Base-by-base conservation (phyloP, 2,329 filamentous ascomycete species). In the Aspergillus luchuensis region DNA sequence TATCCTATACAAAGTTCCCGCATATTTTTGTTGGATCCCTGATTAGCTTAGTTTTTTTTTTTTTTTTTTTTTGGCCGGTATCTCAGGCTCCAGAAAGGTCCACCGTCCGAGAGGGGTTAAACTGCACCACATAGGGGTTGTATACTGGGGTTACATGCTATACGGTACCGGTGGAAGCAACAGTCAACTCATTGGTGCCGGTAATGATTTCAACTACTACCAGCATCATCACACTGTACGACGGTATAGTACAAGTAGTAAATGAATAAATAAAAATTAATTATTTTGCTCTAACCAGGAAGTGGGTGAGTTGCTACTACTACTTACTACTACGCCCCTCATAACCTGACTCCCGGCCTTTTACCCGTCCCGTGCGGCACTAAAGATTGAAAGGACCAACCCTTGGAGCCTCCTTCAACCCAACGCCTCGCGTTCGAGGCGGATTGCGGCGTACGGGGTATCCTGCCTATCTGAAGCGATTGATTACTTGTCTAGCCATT, bases 391-490 rank as follows among this genome's bases (percentile, higher is more conserved):
- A 33, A 30, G 25, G 47, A 33, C 47, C 25, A 19, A 28, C 47
- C 47, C 25, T 50, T 50, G 25, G 25, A 50, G 47, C 25, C 47
- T 49, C 47, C 47, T 53, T 53, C 30, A 53, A 53, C 50, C 33
- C 50, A 53, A 53, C 50, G 50, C 50, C 50, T 53, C 50, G 50
- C 33, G 30, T 39, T 39, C 21, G 50, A 39, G 30, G 28, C 49
- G 28, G 8, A 36, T 21, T 33, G 47, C 25, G 25, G 47, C 28
- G 25, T 30, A 49, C 45, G 15, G 45, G 23, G 45, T 28, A 33
- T 28, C 28, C 8, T 50, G 17, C 17, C 41, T 45, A 19, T 17
- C 25, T 33, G 15, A 17, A 50, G 7, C 8, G 25, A 36, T 36
- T 13, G 8, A 17, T 50, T 6, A 33, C 25, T 50, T 28, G 47